phyloP scores from a whole-genome alignment of 139 green algal species.

The Chara braunii region DNA sequence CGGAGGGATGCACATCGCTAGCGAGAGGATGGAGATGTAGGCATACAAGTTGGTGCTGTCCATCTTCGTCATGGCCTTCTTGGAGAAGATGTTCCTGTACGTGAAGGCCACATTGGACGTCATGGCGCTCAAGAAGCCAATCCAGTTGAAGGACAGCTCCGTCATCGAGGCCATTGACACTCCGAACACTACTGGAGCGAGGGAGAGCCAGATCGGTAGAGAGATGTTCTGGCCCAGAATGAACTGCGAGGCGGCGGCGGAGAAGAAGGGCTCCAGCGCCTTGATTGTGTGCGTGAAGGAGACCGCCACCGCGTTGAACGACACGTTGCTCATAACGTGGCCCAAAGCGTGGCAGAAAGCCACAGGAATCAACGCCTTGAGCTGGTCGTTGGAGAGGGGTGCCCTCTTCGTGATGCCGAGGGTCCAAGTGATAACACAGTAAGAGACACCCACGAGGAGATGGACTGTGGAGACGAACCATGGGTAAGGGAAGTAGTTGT shows the following conservation, averaged over 20 bases:
- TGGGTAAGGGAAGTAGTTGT: constrained; percentile 98
- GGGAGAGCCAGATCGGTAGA: constrained; percentile 70
- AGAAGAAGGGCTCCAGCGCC: constrained; percentile 93
- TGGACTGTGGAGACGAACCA: constrained; percentile 54
- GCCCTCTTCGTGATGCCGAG: constrained; percentile 36
- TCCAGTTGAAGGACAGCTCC: constrained; percentile 49
- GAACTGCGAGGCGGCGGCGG: constrained; percentile 68
- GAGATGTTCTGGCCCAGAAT: constrained; percentile 66
- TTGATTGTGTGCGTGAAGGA: constrained; percentile 90
- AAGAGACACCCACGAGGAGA: constrained; percentile 42
- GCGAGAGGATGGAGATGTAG: constrained; percentile 92
- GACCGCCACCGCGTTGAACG: constrained; percentile 94
- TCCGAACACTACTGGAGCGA: constrained; percentile 88
- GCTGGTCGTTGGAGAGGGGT: constrained; percentile 55
- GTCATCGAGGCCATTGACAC: constrained; percentile 47
- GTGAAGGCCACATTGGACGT: constrained; percentile 47
- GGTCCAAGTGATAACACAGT: constrained; percentile 43
- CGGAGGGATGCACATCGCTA: constrained; percentile 59
- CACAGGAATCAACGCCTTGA: constrained; percentile 71
- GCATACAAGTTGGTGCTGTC: constrained; percentile 88
- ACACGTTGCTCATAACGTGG: constrained; percentile 95
- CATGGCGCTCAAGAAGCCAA: constrained; percentile 47
- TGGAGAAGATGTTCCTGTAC: constrained; percentile 46
- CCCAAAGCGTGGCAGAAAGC: constrained; percentile 92
- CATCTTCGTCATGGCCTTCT: constrained; percentile 51